A percentile compares a stretch with the other conserved stretches of the same genome.
Evolutionary conservation across 495 filamentous ascomycete genomes (phyloP).

Genomic region (Daldinia loculata): DNA sequence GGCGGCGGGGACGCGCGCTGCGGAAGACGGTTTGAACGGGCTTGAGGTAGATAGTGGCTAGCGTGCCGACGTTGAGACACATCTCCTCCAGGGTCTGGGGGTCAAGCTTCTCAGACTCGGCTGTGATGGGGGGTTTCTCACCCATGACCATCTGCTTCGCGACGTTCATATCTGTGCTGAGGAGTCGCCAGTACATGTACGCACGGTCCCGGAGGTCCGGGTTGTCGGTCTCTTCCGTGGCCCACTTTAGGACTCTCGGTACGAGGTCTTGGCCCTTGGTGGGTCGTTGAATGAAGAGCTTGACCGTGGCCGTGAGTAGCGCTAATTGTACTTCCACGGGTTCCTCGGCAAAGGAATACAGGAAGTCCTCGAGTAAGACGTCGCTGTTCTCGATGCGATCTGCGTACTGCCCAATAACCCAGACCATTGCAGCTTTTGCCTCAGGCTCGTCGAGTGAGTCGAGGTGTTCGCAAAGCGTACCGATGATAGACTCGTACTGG

Average conservation of each 20-base stretch:
- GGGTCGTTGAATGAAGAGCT: conserved; percentile 96
- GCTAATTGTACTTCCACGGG: conserved; percentile 94
- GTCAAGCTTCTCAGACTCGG: conserved; percentile 94
- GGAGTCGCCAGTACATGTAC: conserved; percentile 99
- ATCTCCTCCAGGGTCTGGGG: conserved; percentile 93
- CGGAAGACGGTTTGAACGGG: conserved; percentile 98
- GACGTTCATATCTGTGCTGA: conserved; percentile 89
- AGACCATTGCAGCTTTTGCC: conserved; percentile 99
- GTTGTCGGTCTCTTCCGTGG: conserved; percentile 98
- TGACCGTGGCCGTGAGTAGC: conserved; percentile 94
- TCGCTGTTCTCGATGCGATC: conserved; percentile 97
- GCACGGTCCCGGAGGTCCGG: conserved; percentile 94
- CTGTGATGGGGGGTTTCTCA: conserved; percentile 94
- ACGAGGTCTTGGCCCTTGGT: conserved; percentile 95
- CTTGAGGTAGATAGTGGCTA: conserved; percentile 97
- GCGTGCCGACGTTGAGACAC: conserved; percentile 93
- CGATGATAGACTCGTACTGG: conserved; percentile 97
- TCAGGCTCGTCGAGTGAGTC: conserved; percentile 99
- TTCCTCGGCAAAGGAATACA: conserved; percentile 93
- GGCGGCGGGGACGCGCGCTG: conserved; percentile 77
- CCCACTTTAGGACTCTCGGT: conserved; percentile 97
- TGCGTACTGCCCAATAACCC: conserved; percentile 98
- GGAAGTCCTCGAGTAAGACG: conserved; percentile 90
- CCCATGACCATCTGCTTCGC: conserved; percentile 95
- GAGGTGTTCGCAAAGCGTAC: conserved; percentile 92